Evolutionary conservation across 2,329 filamentous ascomycete species (phyloP).

Genomic region (Penicillium vulpinum): DNA sequence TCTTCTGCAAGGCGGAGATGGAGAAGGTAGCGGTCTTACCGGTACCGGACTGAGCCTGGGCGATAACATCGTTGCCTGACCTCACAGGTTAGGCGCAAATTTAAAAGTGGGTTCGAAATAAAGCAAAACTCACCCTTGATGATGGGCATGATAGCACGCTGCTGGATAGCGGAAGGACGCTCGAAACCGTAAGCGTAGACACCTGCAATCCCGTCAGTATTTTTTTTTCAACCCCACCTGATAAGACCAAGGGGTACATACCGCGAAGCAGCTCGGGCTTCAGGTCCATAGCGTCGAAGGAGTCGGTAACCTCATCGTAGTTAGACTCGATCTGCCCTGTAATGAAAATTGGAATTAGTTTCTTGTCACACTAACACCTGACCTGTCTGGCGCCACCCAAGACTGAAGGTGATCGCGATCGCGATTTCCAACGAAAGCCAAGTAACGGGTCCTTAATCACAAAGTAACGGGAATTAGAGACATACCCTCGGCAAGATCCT

Average conservation of each 20-base stretch:
- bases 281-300: conserved; percentile 97
- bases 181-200: conserved; percentile 99
- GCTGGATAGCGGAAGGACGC: conserved; percentile 98
- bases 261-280: conserved; percentile 96
- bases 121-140: conserved; percentile 80
- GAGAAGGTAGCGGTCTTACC: conserved; percentile 99
- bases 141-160: conserved; percentile 99
- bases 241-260: conserved; percentile 47
- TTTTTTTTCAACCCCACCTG: conserved; percentile 27
- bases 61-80: conserved; percentile 94
- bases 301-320: conserved; percentile 99
- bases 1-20: conserved; percentile 97
- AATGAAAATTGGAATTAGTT: conserved; percentile 18
- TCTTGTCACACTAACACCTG: conserved; percentile 10
- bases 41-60: conserved; percentile 98
- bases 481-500: conserved; percentile 95
- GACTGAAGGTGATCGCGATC: background rate
- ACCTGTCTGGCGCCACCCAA: conserved; percentile 9
- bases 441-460: background rate
- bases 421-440: background rate
- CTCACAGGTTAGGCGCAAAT: conserved; percentile 14
- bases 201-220: conserved; percentile 52
- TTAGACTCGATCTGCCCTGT: conserved; percentile 99
- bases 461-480: conserved; percentile 31
- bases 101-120: background rate